Evolutionary conservation across 2,329 filamentous ascomycete genomes (phyloP).

Genomic region (Calycina marina): DNA sequence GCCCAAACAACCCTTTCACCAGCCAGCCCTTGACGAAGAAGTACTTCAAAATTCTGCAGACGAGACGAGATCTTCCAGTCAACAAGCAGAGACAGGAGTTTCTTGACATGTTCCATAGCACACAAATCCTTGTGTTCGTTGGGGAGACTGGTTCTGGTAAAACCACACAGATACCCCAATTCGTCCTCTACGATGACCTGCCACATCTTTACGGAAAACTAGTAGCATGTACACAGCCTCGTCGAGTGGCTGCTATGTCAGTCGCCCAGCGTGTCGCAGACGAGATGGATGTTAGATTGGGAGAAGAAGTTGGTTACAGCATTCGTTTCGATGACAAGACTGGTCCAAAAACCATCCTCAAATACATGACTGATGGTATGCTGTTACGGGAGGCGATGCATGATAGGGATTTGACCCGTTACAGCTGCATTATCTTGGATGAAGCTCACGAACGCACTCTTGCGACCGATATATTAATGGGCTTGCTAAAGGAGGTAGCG

Average conservation of each 20-base stretch:
- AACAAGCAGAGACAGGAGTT: constrained; percentile 92
- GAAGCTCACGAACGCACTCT: constrained; percentile 97
- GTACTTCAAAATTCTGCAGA: constrained; percentile 83
- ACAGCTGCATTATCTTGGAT: constrained; percentile 96
- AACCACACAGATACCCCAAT: constrained; percentile 97
- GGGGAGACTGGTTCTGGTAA: constrained; percentile 99
- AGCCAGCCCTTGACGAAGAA: constrained; percentile 59
- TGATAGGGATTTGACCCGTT: constrained; percentile 79
- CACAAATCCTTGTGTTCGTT: constrained; percentile 94
- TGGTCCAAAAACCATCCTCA: constrained; percentile 74
- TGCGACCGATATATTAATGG: constrained; percentile 95
- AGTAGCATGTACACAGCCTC: constrained; percentile 92
- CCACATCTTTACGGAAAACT: constrained; percentile 77
- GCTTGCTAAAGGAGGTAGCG: constrained; percentile 81
- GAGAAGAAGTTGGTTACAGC: constrained; percentile 93
- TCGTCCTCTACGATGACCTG: constrained; percentile 92
- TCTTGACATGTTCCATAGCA: constrained; percentile 78
- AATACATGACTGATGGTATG: constrained; percentile 99
- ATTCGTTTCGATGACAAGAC: constrained; percentile 98
- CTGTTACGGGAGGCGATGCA: constrained; percentile 92
- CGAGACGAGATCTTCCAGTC: constrained; percentile 74
- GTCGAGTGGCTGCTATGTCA: constrained; percentile 96
- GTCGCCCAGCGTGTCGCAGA: constrained; percentile 95
- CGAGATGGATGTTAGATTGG: constrained; percentile 86
- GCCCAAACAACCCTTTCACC: constrained; percentile 75